Percentiles rank a stretch among this genome's conserved stretches.
phyloP scores from a whole-genome alignment of 2,329 filamentous ascomycete species.

The Trichoderma endophyticum region DNA sequence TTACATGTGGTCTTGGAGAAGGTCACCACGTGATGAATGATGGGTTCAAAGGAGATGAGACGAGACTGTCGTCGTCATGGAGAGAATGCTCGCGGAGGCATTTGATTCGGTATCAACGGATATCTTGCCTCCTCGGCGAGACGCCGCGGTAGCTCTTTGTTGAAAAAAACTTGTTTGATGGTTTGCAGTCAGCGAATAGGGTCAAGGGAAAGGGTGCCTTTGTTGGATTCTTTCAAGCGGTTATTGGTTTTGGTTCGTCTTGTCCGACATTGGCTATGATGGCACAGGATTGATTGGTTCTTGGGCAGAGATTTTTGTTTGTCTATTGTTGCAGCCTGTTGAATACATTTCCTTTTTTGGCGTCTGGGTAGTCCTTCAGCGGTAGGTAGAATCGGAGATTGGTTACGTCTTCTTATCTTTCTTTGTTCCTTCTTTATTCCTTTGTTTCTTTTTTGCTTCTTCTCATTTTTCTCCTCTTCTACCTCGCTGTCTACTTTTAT shows the following conservation, averaged over 20 bases:
- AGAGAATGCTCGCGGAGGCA: not conserved
- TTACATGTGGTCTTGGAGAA: not conserved
- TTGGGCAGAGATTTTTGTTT: not conserved
- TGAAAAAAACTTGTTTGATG: not conserved
- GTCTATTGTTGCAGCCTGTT: not conserved
- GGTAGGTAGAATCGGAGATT: not conserved
- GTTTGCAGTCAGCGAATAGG: not conserved
- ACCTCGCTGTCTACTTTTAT: not conserved
- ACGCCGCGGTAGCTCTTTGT: not conserved
- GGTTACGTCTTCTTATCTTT: not conserved
- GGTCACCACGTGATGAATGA: not conserved
- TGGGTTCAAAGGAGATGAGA: not conserved
- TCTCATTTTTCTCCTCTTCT: not conserved
- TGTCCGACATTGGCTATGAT: not conserved
- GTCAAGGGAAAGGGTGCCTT: not conserved
- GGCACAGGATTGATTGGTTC: not conserved
- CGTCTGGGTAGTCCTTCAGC: not conserved
- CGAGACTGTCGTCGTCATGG: not conserved
- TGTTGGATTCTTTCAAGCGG: not conserved
- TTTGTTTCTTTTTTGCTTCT: not conserved
- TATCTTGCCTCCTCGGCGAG: not conserved
- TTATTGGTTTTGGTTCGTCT: not conserved
- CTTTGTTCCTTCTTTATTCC: not conserved
- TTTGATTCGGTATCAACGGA: not conserved
- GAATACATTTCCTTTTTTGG: not conserved